Base-by-base conservation (phyloP, 352 stramenopile genomes). In the Halophytophthora batemanensis region DNA sequence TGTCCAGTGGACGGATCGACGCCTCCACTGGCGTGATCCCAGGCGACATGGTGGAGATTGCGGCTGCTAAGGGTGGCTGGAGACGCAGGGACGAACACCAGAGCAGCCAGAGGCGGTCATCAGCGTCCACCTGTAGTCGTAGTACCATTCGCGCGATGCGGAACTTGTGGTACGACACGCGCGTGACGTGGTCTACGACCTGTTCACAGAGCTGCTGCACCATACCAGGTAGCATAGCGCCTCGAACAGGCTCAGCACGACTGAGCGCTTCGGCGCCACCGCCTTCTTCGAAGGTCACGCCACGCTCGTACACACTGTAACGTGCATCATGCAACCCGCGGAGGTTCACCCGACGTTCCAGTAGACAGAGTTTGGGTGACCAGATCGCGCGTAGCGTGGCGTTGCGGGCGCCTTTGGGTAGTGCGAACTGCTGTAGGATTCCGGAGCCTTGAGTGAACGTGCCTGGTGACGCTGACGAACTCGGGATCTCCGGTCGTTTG, bases 341-440 rank as follows among this genome's bases (percentile, higher is more conserved):
- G 15, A 81, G 67, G 63, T 98, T 98, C 36, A 95, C 73, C 29
- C 88, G 81, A 23, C 94, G 83, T 66, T 98, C 96, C 10, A 98
- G 60, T 6, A 98, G 63, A 48, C 95, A 98, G 49, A 98, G 81
- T 53, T 98, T 98, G 7, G 95, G 95, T 37, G 90, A 97, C 91
- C 94, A 98, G 35, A 97, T 93, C 11, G 87, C 87, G 11, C 92
- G 85, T 40, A 98, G 85, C 25, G 90, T 84, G n/a, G 77, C 77
- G 50, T 98, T 98, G 29, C 64, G 59, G 25, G 82, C 88, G 22
- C 92, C 86, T 61, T 98, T 98, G 22, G 95, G 94, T 19, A 97
- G 73, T 19, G 98, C 66, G 56, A 99, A 98, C 37, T 83, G 78
- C 59, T 99, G 94, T 5, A 99, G 75, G 21, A 98, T 95, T 2